Conservation (phyloP, 1,284 basidiomycete species). For the Cutaneotrichosporon arboriforme region DNA sequence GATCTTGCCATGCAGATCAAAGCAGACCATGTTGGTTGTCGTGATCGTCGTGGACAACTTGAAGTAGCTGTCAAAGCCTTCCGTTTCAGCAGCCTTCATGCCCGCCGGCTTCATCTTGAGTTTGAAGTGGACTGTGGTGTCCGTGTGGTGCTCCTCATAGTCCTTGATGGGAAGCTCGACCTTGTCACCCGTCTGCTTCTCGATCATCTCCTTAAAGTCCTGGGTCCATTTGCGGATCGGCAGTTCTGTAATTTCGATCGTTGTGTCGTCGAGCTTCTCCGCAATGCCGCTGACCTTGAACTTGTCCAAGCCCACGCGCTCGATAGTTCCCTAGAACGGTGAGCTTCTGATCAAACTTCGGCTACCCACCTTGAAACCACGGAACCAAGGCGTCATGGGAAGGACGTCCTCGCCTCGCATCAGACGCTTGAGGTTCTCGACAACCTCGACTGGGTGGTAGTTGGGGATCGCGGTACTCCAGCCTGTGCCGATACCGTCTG, state of each 20-base stretch:
- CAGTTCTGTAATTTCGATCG: conserved; percentile 90
- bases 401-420: conserved; percentile 81
- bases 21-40: conserved; percentile 97
- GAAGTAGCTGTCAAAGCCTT: conserved; percentile 87
- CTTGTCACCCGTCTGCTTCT: conserved; percentile 62
- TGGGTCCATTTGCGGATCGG: conserved; percentile 96
- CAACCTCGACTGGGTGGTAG: conserved; percentile 88
- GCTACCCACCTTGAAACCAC: conserved; percentile 60
- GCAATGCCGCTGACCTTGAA: conserved; percentile 77
- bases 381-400: conserved; percentile 94
- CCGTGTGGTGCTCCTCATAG: conserved; percentile 94
- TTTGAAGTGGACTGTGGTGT: conserved; percentile 84
- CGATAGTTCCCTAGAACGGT: conserved; percentile 76
- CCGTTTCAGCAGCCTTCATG: conserved; percentile 77
- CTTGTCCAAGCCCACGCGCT: conserved; percentile 71
- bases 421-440: conserved; percentile 76
- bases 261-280: conserved; percentile 75
- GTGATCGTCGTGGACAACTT: conserved; percentile 76
- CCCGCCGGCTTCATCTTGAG: conserved; percentile 73
- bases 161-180: conserved; percentile 63
- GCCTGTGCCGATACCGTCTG: conserved; percentile 96
- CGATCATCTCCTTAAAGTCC: conserved; percentile 84
- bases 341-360: conserved; percentile 51
- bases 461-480: conserved; percentile 94
- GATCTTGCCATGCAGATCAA: conserved; percentile 94